A percentile compares a stretch with the other conserved stretches of the same genome.
Evolutionary conservation across 192 early-diverging fungal species (phyloP).

Genomic region (Entophlyctis luteolus): DNA sequence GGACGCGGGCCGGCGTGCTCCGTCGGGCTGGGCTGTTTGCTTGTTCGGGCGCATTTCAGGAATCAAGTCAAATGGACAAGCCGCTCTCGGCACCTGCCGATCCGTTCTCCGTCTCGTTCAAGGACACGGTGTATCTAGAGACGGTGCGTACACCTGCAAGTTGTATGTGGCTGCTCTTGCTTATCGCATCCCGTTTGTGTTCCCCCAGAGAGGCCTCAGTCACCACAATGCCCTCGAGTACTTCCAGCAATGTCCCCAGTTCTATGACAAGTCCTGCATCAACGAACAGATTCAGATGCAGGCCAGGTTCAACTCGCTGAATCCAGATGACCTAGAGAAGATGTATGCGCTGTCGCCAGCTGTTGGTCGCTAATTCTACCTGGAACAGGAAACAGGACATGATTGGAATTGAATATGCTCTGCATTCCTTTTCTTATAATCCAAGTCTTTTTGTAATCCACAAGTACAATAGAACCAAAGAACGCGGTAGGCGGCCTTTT

Average conservation of each 20-base stretch:
- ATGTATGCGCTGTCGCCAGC: background rate
- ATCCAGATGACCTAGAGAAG: conserved; percentile 11
- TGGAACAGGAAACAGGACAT: background rate
- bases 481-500: conserved; percentile 26
- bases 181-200: background rate
- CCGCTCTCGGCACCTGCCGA: no score
- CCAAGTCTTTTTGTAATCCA: conserved; percentile 40
- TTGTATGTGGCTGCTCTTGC: background rate
- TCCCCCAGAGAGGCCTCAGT: conserved; percentile 33
- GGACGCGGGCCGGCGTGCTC: no score
- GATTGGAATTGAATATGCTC: conserved; percentile 36
- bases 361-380: background rate
- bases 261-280: conserved; percentile 48
- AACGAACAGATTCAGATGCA: conserved; percentile 51
- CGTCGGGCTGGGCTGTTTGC: no score
- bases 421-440: conserved; percentile 9
- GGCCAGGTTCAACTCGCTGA: conserved; percentile 43
- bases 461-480: conserved; percentile 30
- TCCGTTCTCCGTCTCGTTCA: conserved; percentile 44
- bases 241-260: conserved; percentile 40
- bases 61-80: no score
- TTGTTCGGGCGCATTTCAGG: no score
- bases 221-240: conserved; percentile 45
- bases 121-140: conserved; percentile 48
- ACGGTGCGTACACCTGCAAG: background rate